Base-by-base conservation (phyloP, 805 yeast genomes). In the Ascoidea rubescens region DNA sequence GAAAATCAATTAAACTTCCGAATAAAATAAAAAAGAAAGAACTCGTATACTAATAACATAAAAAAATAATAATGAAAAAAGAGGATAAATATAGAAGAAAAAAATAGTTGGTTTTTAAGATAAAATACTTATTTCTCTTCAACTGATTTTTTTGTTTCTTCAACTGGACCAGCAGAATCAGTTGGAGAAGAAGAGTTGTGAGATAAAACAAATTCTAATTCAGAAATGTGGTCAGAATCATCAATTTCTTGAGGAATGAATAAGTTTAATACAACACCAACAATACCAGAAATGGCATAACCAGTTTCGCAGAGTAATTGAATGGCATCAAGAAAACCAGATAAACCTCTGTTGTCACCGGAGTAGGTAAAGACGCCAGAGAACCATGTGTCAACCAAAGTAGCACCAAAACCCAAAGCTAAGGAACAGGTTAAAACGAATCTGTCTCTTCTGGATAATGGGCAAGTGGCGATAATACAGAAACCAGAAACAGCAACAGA, bases 401-500 rank as follows among this genome's bases (percentile, higher is more conserved):
- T 73, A 21, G 88, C 75, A 51, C 87, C 89, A 43, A 84, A 62
- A 17, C 91, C 90, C 33, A 82, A 79, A 56, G 80, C 63, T 47
- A 82, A 64, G 1, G 86, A 68, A 5, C 84, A 80, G 5, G 91
- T 81, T 45, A 84, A 70, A 21, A 84, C 78, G 59, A 84, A 81
- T 56, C 91, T 71, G 64, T 84, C 88, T 64, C 90, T 76, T 65
- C 90, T 74, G 6, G 86, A 77, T 65, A 83, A 81, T 33, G 46
- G 52, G 48, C 49, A 46, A 48, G 68, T 60, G 31, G 87, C 67
- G 54, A 84, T 80, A 61, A 84, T 81, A 55, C 79, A 75, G 50
- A 84, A 64, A 56, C 90, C 90, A 2, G 89, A 81, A 16, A 81
- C 85, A 1, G 87, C 87, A 37, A 84, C 90, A 4, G 88, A 78